phyloP scores from a whole-genome alignment of 176 grass and related monocot genomes.

The maize (Zea mays) region DNA sequence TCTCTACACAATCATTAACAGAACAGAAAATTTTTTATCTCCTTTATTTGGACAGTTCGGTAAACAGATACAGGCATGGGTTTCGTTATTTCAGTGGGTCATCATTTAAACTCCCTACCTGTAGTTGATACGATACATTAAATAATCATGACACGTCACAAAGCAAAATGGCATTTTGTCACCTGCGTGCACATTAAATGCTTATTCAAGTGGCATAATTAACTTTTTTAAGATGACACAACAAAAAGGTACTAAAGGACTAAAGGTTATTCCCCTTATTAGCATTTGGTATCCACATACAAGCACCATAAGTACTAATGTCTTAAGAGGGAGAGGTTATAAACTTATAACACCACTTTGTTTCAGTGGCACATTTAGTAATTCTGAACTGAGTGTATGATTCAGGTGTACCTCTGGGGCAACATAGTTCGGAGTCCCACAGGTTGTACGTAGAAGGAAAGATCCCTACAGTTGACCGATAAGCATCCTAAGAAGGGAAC shows the following conservation, averaged over 20 bases:
- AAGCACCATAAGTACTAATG: background rate
- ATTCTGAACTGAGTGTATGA: constrained; percentile 18
- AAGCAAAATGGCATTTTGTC: background rate
- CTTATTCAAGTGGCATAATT: background rate
- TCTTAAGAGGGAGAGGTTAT: background rate
- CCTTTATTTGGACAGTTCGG: constrained; percentile 5
- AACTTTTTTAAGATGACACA: constrained; percentile 1
- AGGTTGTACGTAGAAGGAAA: constrained; percentile 73
- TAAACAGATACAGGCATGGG: background rate
- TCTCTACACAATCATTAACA: constrained; percentile 2
- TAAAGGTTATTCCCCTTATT: background rate
- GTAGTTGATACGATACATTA: background rate
- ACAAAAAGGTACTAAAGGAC: constrained; percentile 24
- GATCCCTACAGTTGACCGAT: constrained; percentile 59
- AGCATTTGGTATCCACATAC: constrained; percentile 33
- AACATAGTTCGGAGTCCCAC: constrained; percentile 99
- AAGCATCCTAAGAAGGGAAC: constrained; percentile 25
- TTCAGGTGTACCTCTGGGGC: constrained; percentile 82
- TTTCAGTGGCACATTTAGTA: constrained; percentile 31
- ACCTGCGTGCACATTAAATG: background rate
- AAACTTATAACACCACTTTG: constrained; percentile 14
- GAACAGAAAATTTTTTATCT: background rate
- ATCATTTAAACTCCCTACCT: background rate
- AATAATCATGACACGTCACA: constrained; percentile 12
- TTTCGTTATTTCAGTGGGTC: constrained; percentile 14